Evolutionary conservation across 169 alveolate species (phyloP).

Genomic region (Plasmodium coatneyi): DNA sequence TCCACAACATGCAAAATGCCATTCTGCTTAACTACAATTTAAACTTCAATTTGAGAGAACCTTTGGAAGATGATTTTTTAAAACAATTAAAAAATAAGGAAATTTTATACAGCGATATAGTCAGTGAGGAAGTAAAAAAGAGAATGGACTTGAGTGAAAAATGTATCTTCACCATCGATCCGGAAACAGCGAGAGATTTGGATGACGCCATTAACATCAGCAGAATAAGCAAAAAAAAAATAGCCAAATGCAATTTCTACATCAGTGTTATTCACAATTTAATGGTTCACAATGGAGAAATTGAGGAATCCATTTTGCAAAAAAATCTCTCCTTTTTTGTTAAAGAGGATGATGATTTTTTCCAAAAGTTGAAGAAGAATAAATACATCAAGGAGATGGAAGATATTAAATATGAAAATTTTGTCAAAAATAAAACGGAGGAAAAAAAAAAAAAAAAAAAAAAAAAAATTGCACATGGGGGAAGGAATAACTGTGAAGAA

Average conservation of each 20-base stretch:
- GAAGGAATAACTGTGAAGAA: background rate
- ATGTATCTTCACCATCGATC: slow-evolving; percentile 82
- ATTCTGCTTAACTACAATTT: slow-evolving; percentile 44
- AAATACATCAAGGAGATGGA: slow-evolving; percentile 40
- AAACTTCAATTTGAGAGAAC: slow-evolving; percentile 51
- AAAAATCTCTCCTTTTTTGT: slow-evolving; percentile 56
- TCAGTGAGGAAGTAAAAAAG: slow-evolving; percentile 50
- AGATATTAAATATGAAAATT: slow-evolving; percentile 17
- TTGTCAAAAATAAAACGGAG: slow-evolving; percentile 1
- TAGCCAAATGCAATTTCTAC: slow-evolving; percentile 24
- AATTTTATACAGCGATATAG: slow-evolving; percentile 11
- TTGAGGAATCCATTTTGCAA: slow-evolving; percentile 52
- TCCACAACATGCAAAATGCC: slow-evolving; percentile 75
- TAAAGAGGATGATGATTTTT: slow-evolving; percentile 26
- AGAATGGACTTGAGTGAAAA: slow-evolving; percentile 48
- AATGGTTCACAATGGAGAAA: slow-evolving; percentile 63
- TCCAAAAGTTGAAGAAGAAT: slow-evolving; percentile 4
- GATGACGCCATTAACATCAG: slow-evolving; percentile 83
- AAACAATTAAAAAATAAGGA: slow-evolving; percentile 28
- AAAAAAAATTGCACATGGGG: background rate
- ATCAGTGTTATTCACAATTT: slow-evolving; percentile 53
- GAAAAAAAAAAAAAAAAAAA: background rate
- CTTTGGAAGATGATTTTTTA: slow-evolving; percentile 54
- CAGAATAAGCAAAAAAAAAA: slow-evolving; percentile 38
- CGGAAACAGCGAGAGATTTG: slow-evolving; percentile 84